Conservation (phyloP, 2,329 filamentous ascomycete species). For the Curvularia eragrostidis region DNA sequence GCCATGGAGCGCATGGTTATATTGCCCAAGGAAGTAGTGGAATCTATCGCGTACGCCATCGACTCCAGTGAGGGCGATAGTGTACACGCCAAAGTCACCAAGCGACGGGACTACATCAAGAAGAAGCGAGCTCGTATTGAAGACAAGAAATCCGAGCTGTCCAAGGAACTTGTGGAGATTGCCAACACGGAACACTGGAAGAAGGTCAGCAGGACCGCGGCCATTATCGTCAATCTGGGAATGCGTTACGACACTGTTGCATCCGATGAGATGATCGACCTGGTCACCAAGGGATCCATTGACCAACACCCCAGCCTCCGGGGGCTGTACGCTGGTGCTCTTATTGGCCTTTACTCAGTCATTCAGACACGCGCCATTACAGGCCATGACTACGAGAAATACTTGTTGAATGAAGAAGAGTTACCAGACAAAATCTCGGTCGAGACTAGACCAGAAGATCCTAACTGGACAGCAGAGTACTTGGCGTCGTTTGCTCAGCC, state of each 20-base stretch:
- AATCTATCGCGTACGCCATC: conserved; percentile 62
- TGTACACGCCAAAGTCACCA: conserved; percentile 65
- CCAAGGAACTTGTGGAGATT: conserved; percentile 78
- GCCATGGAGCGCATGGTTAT: conserved; percentile 86
- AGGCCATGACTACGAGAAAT: conserved; percentile 85
- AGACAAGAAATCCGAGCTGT: conserved; percentile 78
- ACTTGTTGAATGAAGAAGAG: conserved; percentile 78
- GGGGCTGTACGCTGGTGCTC: conserved; percentile 78
- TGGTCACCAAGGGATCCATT: conserved; percentile 82
- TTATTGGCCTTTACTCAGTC: conserved; percentile 78
- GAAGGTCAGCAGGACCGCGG: conserved; percentile 85
- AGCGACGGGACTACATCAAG: conserved; percentile 75
- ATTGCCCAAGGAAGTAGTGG: conserved; percentile 72
- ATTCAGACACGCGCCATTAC: conserved; percentile 87
- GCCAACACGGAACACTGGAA: conserved; percentile 92
- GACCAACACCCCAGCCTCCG: conserved; percentile 89
- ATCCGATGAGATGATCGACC: conserved; percentile 78
- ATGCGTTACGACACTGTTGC: conserved; percentile 91
- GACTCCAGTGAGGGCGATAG: conserved; percentile 57
- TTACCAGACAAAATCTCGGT: conserved; percentile 79
- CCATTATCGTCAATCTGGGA: conserved; percentile 89
- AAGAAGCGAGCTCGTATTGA: conserved; percentile 80
- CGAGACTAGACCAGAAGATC: conserved; percentile 71
- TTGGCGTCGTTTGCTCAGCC: conserved; percentile 78
- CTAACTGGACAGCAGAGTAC: conserved; percentile 79